Base-by-base conservation (phyloP, 805 yeast genomes). In the Candida odintsovae region DNA sequence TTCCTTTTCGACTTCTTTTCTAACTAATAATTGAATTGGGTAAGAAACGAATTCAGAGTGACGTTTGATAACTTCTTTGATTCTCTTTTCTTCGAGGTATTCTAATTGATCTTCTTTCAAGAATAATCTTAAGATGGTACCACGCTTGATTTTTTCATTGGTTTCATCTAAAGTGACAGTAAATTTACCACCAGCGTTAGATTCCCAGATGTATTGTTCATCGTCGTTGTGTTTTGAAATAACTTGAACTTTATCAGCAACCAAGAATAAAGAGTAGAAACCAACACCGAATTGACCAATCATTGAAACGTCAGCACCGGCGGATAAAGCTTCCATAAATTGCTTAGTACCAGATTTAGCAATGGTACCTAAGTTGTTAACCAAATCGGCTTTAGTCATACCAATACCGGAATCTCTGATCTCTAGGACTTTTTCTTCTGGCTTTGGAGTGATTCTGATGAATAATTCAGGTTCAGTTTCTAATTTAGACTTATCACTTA, bases 261-360 rank as follows among this genome's bases (percentile, higher is more conserved):
- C 99, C 77, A 94, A 82, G 87, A 94, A 94, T 59, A 92, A 79
- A 46, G 99, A 94, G 85, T 94, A 94, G 92, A 94, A 94, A 83
- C 99, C 99, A 63, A 94, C 99, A 90, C 99, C 99, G 78, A 94
- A 94, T 78, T 94, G 99, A 82, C 99, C 99, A 76, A 94, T 94
- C 99, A 94, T 94, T 56, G 98, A 90, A 54, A 94, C 97, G 72
- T 94, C 99, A 52, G 99, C 99, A 76, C 99, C 99, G 56, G 97
- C 98, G 57, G 96, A 85, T 58, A 95, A 80, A 58, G 99, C 99
- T 77, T 94, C 99, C 99, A 94, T 94, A 73, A 94, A 94, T 61
- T 96, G 89, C 78, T 94, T 94, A 63, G 99, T 94, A 77, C 99
- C 99, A 58, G 99, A 94, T 77, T 94, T 94, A 68, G 99, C 99